Evolutionary conservation across 768 basidiomycete genomes (phyloP), one percentile per base, ranked within the genome.

Genomic region (Exsudoporus frostii): DNA sequence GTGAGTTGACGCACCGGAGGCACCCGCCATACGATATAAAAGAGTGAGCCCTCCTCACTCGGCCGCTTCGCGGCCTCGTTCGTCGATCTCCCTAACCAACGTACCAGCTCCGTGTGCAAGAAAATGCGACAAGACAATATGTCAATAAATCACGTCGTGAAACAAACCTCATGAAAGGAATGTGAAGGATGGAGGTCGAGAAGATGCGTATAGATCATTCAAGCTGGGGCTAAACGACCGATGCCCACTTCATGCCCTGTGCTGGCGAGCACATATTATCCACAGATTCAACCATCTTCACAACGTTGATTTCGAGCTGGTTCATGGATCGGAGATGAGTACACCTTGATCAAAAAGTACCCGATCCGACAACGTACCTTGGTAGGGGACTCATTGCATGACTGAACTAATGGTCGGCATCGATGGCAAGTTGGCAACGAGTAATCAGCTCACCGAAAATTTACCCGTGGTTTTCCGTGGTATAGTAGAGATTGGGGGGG

Each of bases 241-340:
- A 61, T 19, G 48, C 14, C 8, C 27, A 49, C 17, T 47, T 53
- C 37, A 40, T 27, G 41, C 29, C 51, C 2, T 50, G 37, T 17
- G 45, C 19, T 22, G 52, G 38, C 13, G 40, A 33, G 11, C 24
- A 44, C 0, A 43, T 63, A 15, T 68, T 61, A 11, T 24, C 51
- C 17, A 56, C 68, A 27, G 66, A 57, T 10, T 70, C 58, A 14
- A 68, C 56, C 10, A 57, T 70, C 42, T 68, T 65, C 42, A 68
- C 56, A 1, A 70, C 61, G 8, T 58, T 70, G 17, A 68, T 66
- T 43, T 68, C 66, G 29, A 68, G 51, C 67, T 68, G 14, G 62
- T 44, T 33, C 22, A 29, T 2, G 1, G 7, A 20, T 19, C 3
- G 10, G 8, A 15, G 5, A 13, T 48, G 13, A 46, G 30, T 29